Percentiles rank a stretch among this genome's conserved stretches.
Conservation (phyloP, 345 rosid species). For the Eucalyptus cloeziana region DNA sequence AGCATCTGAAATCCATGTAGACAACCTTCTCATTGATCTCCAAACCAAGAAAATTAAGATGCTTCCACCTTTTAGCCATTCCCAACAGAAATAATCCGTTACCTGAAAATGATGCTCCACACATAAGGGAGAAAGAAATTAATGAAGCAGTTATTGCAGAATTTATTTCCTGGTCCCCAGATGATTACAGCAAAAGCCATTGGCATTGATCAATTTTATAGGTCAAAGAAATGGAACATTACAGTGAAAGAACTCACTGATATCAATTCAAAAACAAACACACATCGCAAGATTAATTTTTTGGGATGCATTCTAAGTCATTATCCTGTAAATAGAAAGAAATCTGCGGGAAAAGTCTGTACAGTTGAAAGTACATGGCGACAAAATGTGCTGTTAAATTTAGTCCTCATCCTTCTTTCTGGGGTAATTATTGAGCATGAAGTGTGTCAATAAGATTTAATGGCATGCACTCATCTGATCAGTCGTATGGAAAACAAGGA, state of each 20-base stretch:
- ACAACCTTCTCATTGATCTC: slow-evolving; percentile 56
- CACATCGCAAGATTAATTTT: neutral
- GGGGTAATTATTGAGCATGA: neutral
- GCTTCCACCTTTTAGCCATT: slow-evolving; percentile 43
- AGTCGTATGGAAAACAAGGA: neutral
- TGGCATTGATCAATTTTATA: neutral
- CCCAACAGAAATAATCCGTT: slow-evolving; percentile 48
- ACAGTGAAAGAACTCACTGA: neutral
- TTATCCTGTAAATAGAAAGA: neutral
- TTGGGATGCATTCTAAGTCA: neutral
- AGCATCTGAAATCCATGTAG: neutral
- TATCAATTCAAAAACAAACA: neutral
- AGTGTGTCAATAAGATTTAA: neutral
- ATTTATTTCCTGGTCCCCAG: neutral
- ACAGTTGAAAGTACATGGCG: neutral
- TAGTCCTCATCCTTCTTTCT: neutral
- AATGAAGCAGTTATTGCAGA: neutral
- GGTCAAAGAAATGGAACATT: neutral
- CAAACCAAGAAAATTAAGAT: slow-evolving; percentile 56
- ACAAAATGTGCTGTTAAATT: neutral
- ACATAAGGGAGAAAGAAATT: neutral
- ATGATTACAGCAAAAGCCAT: neutral
- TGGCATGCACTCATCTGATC: neutral
- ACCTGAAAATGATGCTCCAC: slow-evolving; percentile 20
- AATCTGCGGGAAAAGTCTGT: neutral